Conservation (phyloP, 306 rosid species). For the Castanopsis chinensis region DNA sequence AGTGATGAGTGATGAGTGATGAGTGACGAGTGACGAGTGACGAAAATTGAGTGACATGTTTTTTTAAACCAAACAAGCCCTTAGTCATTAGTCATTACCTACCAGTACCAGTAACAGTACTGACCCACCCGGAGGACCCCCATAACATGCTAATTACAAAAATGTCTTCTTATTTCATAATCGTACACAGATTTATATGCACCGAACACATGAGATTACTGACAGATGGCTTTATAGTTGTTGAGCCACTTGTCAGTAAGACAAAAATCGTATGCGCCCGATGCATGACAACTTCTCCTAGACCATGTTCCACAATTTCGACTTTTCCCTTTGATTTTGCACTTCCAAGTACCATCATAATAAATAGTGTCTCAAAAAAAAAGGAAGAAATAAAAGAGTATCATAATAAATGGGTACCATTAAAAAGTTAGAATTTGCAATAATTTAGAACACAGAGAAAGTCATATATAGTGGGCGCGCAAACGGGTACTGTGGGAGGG, state of each 20-base stretch:
- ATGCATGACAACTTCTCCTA: no score
- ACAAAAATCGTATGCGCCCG: no score
- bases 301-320: neutral
- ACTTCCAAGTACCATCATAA: neutral
- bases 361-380: neutral
- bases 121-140: slow-evolving; percentile 22
- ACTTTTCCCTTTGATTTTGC: neutral
- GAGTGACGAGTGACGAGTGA: no score
- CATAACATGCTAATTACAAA: neutral
- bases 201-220: no score
- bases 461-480: neutral
- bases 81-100: slow-evolving; percentile 29
- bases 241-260: no score
- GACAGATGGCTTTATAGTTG: no score
- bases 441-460: neutral
- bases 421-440: neutral
- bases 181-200: no score
- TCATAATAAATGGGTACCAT: no score
- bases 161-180: neutral
- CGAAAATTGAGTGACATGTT: no score
- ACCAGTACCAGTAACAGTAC: slow-evolving; percentile 12
- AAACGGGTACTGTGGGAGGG: slow-evolving; percentile 21
- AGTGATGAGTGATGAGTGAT: no score
- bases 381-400: no score
- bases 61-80: no score